Base-by-base conservation (phyloP, 1,139 yeast species). In the Geotrichum bryndzae region DNA sequence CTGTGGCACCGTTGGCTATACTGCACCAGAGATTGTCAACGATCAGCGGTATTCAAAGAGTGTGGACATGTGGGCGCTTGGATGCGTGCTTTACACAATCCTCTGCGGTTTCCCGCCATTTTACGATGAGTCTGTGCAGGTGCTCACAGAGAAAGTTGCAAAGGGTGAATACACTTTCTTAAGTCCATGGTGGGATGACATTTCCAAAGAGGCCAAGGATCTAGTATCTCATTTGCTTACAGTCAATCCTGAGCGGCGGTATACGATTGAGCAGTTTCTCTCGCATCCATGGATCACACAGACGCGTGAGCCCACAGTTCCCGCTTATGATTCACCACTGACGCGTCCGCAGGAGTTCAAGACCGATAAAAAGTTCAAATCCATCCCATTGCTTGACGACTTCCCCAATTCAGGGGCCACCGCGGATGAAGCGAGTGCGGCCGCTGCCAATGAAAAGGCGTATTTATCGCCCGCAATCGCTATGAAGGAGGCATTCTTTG, bases 101-200 rank as follows among this genome's bases (percentile, higher is more conserved):
- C 76, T 92, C 56, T 91, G 97, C 77, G 98, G 98, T 4, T 92
- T 92, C 75, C 98, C 98, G 1, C 98, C 98, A 25, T 92, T 92
- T 73, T 92, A 90, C 76, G 97, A 91, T 73, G 97, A 91, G 68
- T 84, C 86, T 69, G 86, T 89, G 65, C 90, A 88, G 66, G 82
- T 82, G 18, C 77, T 92, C 65, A 88, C 97, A 0, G 84, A 82
- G 68, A 91, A 91, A 73, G 96, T 92, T 53, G 84, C 95, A 13
- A 80, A 80, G 60, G 97, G 97, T 33, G 88, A 90, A 68, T 92
- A 82, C 72, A 86, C 88, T 18, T 92, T 91, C 73, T 77, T 92
- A 62, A 79, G 84, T 63, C 98, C 98, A 0, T 92, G 98, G 98
- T 92, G 98, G 98, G 97, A 92, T 74, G 97, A 92, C 68, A 87